Base-by-base conservation (phyloP, 805 yeast species). In the Saturnispora hagleri region DNA sequence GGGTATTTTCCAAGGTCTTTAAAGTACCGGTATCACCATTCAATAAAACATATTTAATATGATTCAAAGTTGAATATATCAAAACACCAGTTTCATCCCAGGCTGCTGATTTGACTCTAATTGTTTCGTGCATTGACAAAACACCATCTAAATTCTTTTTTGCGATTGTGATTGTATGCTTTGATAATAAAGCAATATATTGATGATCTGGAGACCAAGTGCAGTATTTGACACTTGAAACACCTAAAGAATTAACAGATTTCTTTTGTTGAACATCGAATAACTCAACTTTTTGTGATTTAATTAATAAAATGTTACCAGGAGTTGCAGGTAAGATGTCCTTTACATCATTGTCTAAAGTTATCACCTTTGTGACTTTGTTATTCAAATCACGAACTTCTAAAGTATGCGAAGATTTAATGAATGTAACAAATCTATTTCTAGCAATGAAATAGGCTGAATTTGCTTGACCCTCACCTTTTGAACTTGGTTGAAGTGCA, bases 11-110 rank as follows among this genome's bases (percentile, higher is more conserved):
- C 62, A 91, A 75, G 20, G 99, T 93, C 70, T 88, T 89, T 60
- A 93, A 86, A 47, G 93, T 89, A 62, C 99, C 99, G 60, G 74
- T 81, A 66, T 95, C 99, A 62, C 99, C 99, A 64, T 90, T 93
- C 64, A 91, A 74, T 63, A 93, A 74, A 46, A 91, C 84, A 70
- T 91, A 93, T 71, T 91, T 93, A 71, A 95, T 85, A 68, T 93
- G 99, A 71, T 91, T 91, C 68, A 93, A 76, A 7, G 99, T 93
- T 20, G 97, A 85, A 71, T 91, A 93, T 58, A 93, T 76, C 66
- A 93, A 77, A 33, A 95, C 96, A 50, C 91, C 91, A 47, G 86
- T 74, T 60, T 89, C 97, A 68, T 93, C 98, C 97, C 97, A 93
- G 18, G 96, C 88, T 46, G 97, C 97, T 71, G 95, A 83, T 73